Evolutionary conservation across 2,329 filamentous ascomycete genomes (phyloP).

Genomic region (Trichophyton rubrum): DNA sequence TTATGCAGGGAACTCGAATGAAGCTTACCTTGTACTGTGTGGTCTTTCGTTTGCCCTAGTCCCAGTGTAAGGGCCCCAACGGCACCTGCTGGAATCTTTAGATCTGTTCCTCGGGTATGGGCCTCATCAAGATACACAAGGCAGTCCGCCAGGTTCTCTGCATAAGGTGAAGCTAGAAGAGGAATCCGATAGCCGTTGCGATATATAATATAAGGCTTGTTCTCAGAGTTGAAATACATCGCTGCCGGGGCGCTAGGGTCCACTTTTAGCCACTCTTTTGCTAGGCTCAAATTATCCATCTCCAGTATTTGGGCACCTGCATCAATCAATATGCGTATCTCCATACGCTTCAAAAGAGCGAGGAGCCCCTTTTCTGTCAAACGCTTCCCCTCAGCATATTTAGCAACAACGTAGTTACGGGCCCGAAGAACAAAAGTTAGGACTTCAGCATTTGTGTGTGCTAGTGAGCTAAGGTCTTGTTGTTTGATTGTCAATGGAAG

Average conservation of each 20-base stretch:
- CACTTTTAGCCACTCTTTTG: slow-evolving; percentile 38
- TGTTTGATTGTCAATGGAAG: slow-evolving; percentile 47
- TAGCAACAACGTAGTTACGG: slow-evolving; percentile 10
- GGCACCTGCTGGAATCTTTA: slow-evolving; percentile 44
- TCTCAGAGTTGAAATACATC: slow-evolving; percentile 11
- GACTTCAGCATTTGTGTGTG: slow-evolving; percentile 56
- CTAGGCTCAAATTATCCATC: slow-evolving; percentile 43
- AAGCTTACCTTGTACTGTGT: slow-evolving; percentile 46
- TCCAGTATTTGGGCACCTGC: slow-evolving; percentile 61
- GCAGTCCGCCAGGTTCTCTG: slow-evolving; percentile 42
- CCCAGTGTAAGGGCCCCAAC: slow-evolving; percentile 54
- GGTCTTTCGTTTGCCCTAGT: slow-evolving; percentile 50
- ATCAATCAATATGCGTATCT: slow-evolving; percentile 52
- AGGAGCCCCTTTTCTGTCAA: slow-evolving; percentile 22
- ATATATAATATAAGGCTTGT: slow-evolving; percentile 11
- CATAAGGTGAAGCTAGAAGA: slow-evolving; percentile 45
- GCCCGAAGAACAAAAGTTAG: slow-evolving; percentile 51
- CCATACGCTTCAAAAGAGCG: slow-evolving; percentile 28
- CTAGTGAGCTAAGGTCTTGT: slow-evolving; percentile 41
- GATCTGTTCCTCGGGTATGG: slow-evolving; percentile 54
- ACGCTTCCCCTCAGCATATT: slow-evolving; percentile 2
- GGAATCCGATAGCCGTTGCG: slow-evolving; percentile 7
- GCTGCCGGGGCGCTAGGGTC: slow-evolving; percentile 6
- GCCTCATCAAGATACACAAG: slow-evolving; percentile 54
- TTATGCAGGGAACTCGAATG: not conserved